Evolutionary conservation across 768 basidiomycete species (phyloP), one percentile per base, ranked within the genome.

Genomic region (Russula brevipes): DNA sequence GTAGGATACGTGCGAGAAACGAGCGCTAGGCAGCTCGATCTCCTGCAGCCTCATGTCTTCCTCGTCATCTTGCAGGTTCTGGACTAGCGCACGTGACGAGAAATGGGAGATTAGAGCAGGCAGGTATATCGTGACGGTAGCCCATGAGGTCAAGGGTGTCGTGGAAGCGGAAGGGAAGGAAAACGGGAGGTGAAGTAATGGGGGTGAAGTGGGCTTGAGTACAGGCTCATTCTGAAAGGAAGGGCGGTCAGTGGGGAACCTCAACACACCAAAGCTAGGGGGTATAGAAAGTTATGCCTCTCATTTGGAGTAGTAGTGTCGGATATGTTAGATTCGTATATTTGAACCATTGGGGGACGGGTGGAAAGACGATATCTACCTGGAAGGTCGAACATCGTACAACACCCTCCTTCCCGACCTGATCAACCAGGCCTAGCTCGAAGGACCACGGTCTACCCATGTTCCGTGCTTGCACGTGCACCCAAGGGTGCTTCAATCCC

Each of bases 371-470:
- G 58, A 46, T 51, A 59, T 54, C 42, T 65, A 92, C 90, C 87
- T 91, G 90, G 66, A 92, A 92, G 6, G 91, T 91, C 30, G 89
- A 89, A 66, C 85, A 81, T 39, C 89, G 78, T 41, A 90, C 71
- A 55, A 82, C 72, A 3, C 90, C 89, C 65, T 76, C 76, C 61
- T 81, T 78, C 14, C 85, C 83, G 12, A 73, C 72, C 59, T 79
- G 80, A 75, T 92, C 90, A 58, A 85, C 82, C 35, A 92, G 68
- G 6, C 89, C 89, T 17, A 90, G 78, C 73, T 91, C 89, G 65
- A 91, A 84, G 16, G 85, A 80, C 87, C 87, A 91, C 64, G 85
- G 83, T 60, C 82, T 78, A 46, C 80, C 81, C 70, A 91, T 61
- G 70, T 85, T 80, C 53, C 88, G 83, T 50, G 87, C 84, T 72